Evolutionary conservation across 371 early-diverging fungal genomes (phyloP).

Genomic region (Phascolomyces articulosus): DNA sequence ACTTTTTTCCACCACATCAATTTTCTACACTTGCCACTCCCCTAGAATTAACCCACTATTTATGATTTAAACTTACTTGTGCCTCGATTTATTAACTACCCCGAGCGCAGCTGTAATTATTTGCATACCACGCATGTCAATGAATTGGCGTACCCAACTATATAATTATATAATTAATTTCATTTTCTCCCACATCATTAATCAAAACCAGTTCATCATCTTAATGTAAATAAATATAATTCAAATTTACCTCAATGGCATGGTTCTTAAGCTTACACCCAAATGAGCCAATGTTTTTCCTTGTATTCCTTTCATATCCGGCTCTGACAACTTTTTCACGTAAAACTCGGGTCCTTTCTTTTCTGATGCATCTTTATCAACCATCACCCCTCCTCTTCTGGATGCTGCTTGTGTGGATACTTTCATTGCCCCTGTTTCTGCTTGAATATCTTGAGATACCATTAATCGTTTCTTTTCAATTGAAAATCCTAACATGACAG

Average conservation of each 20-base stretch:
- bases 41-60: no score
- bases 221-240: not conserved
- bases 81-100: constrained; percentile 48
- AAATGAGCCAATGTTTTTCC: constrained; percentile 60
- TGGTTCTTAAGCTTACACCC: constrained; percentile 69
- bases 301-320: constrained; percentile 56
- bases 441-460: constrained; percentile 56
- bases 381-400: constrained; percentile 38
- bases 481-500: constrained; percentile 43
- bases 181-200: not conserved
- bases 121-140: constrained; percentile 71
- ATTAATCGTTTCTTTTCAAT: constrained; percentile 53
- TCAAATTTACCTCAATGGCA: constrained; percentile 70
- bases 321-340: constrained; percentile 58
- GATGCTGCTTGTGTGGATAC: constrained; percentile 15
- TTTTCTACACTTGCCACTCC: no score
- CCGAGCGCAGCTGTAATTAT: constrained; percentile 65
- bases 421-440: constrained; percentile 25
- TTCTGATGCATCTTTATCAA: constrained; percentile 44
- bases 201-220: no score
- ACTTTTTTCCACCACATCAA: no score
- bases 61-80: constrained; percentile 32
- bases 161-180: not conserved
- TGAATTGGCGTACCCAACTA: constrained; percentile 68
- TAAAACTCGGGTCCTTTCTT: constrained; percentile 65